A percentile compares a stretch with the other conserved stretches of the same genome.
Evolutionary conservation across 768 basidiomycete species (phyloP).

Genomic region (Russula abietina): DNA sequence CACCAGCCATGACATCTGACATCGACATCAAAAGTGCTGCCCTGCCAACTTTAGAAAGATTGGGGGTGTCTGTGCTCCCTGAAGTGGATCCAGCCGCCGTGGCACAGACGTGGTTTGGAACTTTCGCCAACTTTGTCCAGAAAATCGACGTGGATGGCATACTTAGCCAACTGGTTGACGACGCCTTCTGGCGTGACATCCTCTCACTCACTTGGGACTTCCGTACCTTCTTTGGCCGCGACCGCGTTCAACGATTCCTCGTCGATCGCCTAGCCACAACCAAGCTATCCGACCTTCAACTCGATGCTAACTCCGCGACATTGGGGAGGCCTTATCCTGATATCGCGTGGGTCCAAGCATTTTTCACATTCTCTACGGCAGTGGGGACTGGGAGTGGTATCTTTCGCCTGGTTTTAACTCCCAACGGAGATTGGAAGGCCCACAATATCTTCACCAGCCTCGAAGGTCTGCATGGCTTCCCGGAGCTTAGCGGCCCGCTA

Average conservation of each 20-base stretch:
- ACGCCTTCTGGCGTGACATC: constrained; percentile 53
- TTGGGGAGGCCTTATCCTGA: constrained; percentile 34
- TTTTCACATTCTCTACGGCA: constrained; percentile 42
- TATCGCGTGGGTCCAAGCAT: constrained; percentile 39
- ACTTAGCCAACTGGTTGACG: constrained; percentile 25
- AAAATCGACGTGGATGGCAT: constrained; percentile 17
- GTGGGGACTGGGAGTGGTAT: constrained; percentile 39
- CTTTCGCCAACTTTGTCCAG: constrained; percentile 22
- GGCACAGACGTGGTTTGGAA: constrained; percentile 25
- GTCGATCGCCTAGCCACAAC: constrained; percentile 37
- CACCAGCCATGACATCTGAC: constrained; percentile 1
- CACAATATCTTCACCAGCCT: constrained; percentile 46
- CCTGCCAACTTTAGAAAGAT: constrained; percentile 26
- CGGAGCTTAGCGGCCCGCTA: constrained; percentile 36
- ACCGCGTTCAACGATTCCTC: constrained; percentile 41
- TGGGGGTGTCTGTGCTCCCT: constrained; percentile 19
- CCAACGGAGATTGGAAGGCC: constrained; percentile 42
- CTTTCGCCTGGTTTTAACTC: constrained; percentile 42
- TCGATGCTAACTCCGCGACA: constrained; percentile 24
- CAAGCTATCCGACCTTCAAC: constrained; percentile 26
- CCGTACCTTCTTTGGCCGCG: constrained; percentile 46
- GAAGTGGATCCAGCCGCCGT: constrained; percentile 19
- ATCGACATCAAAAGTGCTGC: constrained; percentile 11
- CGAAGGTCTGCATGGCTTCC: constrained; percentile 43
- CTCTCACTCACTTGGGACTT: constrained; percentile 62